phyloP scores from a whole-genome alignment of 2,329 filamentous ascomycete species.

The Claviceps sp. region DNA sequence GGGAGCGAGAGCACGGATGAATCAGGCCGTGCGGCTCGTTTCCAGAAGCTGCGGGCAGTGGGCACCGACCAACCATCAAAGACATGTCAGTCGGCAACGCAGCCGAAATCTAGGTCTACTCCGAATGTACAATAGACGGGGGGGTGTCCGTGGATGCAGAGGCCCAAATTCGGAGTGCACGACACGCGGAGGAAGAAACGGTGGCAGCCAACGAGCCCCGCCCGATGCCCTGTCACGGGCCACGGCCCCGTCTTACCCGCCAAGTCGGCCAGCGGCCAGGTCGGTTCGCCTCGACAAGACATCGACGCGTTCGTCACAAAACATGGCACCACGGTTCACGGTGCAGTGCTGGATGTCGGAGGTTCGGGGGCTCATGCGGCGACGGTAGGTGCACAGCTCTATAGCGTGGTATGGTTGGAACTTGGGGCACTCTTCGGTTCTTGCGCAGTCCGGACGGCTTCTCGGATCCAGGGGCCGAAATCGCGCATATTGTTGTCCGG shows the following conservation, averaged over 20 bases:
- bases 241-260: background rate
- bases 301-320: background rate
- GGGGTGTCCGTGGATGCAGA: background rate
- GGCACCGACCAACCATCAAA: conserved; percentile 1
- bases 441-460: background rate
- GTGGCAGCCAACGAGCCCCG: background rate
- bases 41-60: background rate
- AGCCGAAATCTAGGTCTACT: conserved; percentile 2
- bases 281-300: background rate
- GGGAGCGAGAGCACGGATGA: conserved; percentile 1
- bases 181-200: background rate
- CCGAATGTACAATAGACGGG: background rate
- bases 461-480: background rate
- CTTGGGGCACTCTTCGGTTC: background rate
- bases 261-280: background rate
- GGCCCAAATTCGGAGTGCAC: background rate
- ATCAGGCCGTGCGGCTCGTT: conserved; percentile 4
- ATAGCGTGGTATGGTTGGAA: background rate
- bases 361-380: background rate
- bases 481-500: background rate
- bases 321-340: background rate
- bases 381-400: background rate
- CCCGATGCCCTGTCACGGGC: background rate
- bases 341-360: background rate
- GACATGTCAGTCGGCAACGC: conserved; percentile 2